Conservation (phyloP, 169 alveolate genomes). For the Plasmodium gonderi region DNA sequence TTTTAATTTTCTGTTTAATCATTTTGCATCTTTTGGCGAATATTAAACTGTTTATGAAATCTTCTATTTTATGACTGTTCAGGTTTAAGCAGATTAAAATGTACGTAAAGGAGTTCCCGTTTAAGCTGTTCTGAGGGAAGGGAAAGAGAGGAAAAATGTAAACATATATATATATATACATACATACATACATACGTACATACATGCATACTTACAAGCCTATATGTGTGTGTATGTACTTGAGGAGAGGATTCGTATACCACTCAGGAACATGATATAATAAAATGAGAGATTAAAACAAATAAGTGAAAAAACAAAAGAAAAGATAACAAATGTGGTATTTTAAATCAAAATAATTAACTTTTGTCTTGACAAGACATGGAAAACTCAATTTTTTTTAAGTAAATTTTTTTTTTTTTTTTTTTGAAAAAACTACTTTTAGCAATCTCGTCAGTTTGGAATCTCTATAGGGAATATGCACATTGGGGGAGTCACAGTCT, state of each 20-base stretch:
- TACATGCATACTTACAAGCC: not conserved
- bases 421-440: slow-evolving; percentile 11
- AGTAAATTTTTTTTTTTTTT: not conserved
- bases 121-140: slow-evolving; percentile 29
- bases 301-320: not conserved
- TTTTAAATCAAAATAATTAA: not conserved
- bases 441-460: slow-evolving; percentile 67
- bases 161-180: not conserved
- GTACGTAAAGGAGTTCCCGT: slow-evolving; percentile 53
- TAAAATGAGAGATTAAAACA: not conserved
- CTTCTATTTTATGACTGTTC: slow-evolving; percentile 63
- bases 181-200: not conserved
- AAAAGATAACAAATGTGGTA: not conserved
- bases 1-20: slow-evolving; percentile 66
- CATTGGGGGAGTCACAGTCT: not conserved
- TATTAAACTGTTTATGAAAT: slow-evolving; percentile 58
- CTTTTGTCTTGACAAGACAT: not conserved
- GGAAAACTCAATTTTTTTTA: not conserved
- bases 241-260: no score
- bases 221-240: no score
- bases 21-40: slow-evolving; percentile 70
- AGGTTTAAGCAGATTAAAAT: slow-evolving; percentile 56
- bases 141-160: not conserved
- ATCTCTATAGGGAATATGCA: slow-evolving; percentile 66
- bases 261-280: no score